These are phyloP conservation scores for Diplodia intermedia DNA, from an alignment of 2,329 filamentous ascomycete genomes.

Conservation along the genomic window DNA sequence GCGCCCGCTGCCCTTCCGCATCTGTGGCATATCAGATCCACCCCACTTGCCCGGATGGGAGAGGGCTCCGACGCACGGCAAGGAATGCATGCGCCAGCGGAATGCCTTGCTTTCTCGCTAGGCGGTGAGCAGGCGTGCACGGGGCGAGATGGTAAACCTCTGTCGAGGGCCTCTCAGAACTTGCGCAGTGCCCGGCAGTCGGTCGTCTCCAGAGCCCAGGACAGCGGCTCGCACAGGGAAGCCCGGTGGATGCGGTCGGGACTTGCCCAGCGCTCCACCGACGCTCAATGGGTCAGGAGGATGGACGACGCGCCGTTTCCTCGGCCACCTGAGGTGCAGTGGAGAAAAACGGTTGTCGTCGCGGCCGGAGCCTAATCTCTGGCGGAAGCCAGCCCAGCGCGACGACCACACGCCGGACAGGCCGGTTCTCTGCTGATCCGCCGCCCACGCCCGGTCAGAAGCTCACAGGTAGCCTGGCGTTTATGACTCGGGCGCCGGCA, in stretches of 20 bases:
- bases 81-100: slow-evolving; percentile 19
- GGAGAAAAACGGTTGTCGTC: slow-evolving; percentile 26
- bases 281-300: slow-evolving; percentile 7
- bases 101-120: slow-evolving; percentile 19
- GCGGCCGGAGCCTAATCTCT: slow-evolving; percentile 23
- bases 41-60: slow-evolving; percentile 20
- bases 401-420: slow-evolving; percentile 14
- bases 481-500: slow-evolving; percentile 21
- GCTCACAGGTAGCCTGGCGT: background rate
- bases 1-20: background rate
- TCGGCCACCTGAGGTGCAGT: slow-evolving; percentile 19
- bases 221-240: slow-evolving; percentile 21
- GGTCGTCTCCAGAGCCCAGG: slow-evolving; percentile 25
- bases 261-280: background rate
- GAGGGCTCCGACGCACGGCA: slow-evolving; percentile 16
- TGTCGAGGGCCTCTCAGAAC: background rate
- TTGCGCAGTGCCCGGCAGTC: background rate
- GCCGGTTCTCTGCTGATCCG: slow-evolving; percentile 24
- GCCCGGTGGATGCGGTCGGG: background rate
- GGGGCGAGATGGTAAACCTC: slow-evolving; percentile 15
- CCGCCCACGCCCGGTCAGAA: slow-evolving; percentile 23
- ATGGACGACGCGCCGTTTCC: background rate
- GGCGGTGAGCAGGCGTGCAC: slow-evolving; percentile 26
- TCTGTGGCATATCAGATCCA: slow-evolving; percentile 25
- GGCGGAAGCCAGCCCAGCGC: slow-evolving; percentile 14